Evolutionary conservation across 345 rosid genomes (phyloP), one percentile per base, ranked within the genome.

Genomic region (Citropsis articulata): DNA sequence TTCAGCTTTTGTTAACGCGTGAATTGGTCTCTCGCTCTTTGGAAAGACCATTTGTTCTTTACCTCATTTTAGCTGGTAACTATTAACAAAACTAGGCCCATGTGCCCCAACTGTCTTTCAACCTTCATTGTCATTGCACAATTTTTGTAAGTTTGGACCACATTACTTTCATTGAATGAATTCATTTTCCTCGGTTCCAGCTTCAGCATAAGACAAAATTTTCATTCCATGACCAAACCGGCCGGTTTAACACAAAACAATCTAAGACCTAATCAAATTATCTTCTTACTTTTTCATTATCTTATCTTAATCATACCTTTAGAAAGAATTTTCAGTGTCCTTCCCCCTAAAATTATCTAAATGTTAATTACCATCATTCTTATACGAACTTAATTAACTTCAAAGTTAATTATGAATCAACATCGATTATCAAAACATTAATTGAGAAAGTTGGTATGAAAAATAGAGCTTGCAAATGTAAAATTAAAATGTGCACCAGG

Each of bases 181-280:
- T 40, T 48, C 62, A 27, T 71, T 42, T 42, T 65, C 21, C 61
- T 71, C 56, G 35, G 50, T 45, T 45, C 16, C 18, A 12, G 50
- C 50, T 45, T 45, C 50, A 3, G 70, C 63, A 33, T 2, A 18
- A 68, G 84, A 82, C 85, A 72, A 78, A 45, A 9, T 48, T 25
- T 72, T 71, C 61, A 75, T 80, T 30, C 75, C 62, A 30, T 53
- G 1, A 18, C 57, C 22, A 53, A 50, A 50, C 22, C 7, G 56
- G 21, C 56, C 7, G 7, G 19, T 50, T 50, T 50, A 50, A 50
- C 22, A 18, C 6, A 14, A 5, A 22, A 4, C 7, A 50, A 14
- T 18, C 56, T 12, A 13, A 38, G 13, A 35, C 5, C 4, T 42
- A 42, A 42, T 42, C 13, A 42, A 45, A 45, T 13, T 45, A 18